A percentile compares a stretch with the other conserved stretches of the same genome.
These are phyloP conservation scores for Yamadazyma akitaensis DNA, from an alignment of 805 yeast species.

Conservation along the genomic window DNA sequence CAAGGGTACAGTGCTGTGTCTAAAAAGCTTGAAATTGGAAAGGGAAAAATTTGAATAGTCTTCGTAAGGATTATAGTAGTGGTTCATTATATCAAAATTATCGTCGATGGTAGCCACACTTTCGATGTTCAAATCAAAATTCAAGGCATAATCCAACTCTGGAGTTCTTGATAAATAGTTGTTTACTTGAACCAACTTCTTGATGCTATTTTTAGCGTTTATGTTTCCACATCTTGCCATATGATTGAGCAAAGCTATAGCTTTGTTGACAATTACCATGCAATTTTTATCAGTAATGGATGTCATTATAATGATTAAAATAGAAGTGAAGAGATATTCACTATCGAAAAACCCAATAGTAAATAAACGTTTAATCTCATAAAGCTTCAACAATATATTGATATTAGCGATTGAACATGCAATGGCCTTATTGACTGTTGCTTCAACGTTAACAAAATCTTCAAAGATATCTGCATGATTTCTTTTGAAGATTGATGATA, in stretches of 20 bases:
- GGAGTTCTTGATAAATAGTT: conserved; percentile 21
- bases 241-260: conserved; percentile 28
- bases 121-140: conserved; percentile 19
- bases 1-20: background rate
- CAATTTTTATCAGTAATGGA: conserved; percentile 14
- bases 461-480: conserved; percentile 20
- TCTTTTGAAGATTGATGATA: conserved; percentile 28
- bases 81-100: conserved; percentile 6
- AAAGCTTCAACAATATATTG: conserved; percentile 27
- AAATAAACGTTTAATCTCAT: conserved; percentile 26
- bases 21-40: conserved; percentile 13
- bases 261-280: conserved; percentile 20
- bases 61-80: conserved; percentile 15
- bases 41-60: conserved; percentile 8
- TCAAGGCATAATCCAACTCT: conserved; percentile 20
- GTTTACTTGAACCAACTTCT: conserved; percentile 27
- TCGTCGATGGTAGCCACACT: conserved; percentile 4
- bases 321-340: conserved; percentile 34
- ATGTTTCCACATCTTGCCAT: conserved; percentile 36
- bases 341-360: conserved; percentile 39
- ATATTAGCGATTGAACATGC: conserved; percentile 29
- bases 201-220: conserved; percentile 30
- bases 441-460: conserved; percentile 21
- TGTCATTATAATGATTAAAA: conserved; percentile 27
- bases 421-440: conserved; percentile 27